Conservation (phyloP, 805 yeast species). For the Wickerhamomyces chambardii region DNA sequence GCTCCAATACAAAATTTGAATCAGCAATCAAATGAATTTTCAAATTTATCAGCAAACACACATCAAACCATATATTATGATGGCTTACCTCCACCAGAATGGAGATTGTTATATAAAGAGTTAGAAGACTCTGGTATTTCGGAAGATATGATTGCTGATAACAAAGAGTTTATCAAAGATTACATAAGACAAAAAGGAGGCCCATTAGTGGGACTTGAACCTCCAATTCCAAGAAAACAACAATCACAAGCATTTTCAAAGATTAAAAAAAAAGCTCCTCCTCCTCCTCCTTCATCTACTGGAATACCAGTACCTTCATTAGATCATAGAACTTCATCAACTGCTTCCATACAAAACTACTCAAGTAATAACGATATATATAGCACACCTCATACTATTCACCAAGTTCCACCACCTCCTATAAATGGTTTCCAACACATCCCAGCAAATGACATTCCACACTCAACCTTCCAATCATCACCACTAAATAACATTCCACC, state of each 20-base stretch:
- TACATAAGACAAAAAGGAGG: constrained; percentile 71
- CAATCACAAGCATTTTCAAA: constrained; percentile 27
- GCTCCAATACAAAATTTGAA: too few relatives aligned
- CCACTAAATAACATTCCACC: constrained; percentile 7
- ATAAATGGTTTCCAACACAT: constrained; percentile 7
- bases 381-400: constrained; percentile 4
- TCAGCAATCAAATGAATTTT: constrained; percentile 11
- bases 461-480: too few relatives aligned
- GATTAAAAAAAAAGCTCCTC: constrained; percentile 28
- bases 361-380: too few relatives aligned
- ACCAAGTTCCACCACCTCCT: constrained; percentile 19
- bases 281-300: constrained; percentile 28
- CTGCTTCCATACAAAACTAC: constrained; percentile 12
- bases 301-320: constrained; percentile 15
- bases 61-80: constrained; percentile 52
- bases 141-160: constrained; percentile 85
- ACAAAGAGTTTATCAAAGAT: constrained; percentile 72
- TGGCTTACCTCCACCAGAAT: constrained; percentile 74
- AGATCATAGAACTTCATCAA: too few relatives aligned
- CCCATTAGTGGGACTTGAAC: constrained; percentile 75
- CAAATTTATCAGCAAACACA: not conserved
- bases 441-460: too few relatives aligned
- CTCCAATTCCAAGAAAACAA: constrained; percentile 66
- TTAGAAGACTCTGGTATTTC: constrained; percentile 72
- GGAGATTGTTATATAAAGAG: constrained; percentile 69